These are phyloP conservation scores for Coemansia sp. DNA, from an alignment of 192 early-diverging fungal species.

Conservation along the genomic window DNA sequence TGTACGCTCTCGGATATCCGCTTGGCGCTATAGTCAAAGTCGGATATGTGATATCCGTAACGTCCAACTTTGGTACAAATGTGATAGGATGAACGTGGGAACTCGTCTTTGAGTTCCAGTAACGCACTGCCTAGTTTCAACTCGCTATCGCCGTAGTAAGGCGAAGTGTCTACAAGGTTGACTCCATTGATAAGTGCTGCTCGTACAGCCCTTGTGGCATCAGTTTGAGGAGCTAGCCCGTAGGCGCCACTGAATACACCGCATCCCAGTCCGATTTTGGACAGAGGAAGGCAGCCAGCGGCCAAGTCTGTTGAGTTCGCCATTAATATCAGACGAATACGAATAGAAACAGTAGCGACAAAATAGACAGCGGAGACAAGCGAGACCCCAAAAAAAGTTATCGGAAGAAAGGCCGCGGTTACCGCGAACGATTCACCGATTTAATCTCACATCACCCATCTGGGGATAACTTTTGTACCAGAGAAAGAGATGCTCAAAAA, in stretches of 20 bases:
- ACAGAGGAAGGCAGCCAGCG: conserved; percentile 15
- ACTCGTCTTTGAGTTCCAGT: conserved; percentile 47
- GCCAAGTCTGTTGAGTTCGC: conserved; percentile 8
- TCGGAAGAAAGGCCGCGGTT: background rate
- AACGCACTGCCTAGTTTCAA: conserved; percentile 67
- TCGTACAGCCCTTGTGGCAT: conserved; percentile 18
- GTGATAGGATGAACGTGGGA: conserved; percentile 68
- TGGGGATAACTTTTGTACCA: background rate
- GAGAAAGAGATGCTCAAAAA: background rate
- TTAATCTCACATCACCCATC: background rate
- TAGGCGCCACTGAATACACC: conserved; percentile 55
- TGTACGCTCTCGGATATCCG: conserved; percentile 58
- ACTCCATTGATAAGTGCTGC: conserved; percentile 59
- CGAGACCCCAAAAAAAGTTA: background rate
- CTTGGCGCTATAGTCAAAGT: conserved; percentile 69
- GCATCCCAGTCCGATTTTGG: conserved; percentile 43
- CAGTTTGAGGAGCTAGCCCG: conserved; percentile 19
- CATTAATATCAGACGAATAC: background rate
- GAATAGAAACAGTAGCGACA: background rate
- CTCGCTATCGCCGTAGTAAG: conserved; percentile 76
- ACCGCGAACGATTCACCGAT: background rate
- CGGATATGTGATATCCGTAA: conserved; percentile 64
- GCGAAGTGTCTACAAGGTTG: conserved; percentile 73
- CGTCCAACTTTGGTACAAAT: conserved; percentile 76
- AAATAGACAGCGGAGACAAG: background rate